A percentile compares a stretch with the other conserved stretches of the same genome.
Evolutionary conservation across 257 asterid species (phyloP).

Genomic region (Capsicum pubescens): DNA sequence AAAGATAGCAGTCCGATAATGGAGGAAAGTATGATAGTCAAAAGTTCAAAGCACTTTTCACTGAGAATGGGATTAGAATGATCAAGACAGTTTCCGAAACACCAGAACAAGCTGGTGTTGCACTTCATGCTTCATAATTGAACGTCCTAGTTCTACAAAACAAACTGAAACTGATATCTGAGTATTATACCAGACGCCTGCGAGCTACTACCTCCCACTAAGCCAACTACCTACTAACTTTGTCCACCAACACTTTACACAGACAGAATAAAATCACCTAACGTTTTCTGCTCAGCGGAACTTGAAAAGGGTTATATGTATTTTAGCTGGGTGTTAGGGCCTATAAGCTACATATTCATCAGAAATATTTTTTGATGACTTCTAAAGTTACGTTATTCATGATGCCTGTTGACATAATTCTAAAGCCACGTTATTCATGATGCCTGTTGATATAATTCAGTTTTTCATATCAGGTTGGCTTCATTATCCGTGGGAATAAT

Average conservation of each 20-base stretch:
- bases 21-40: neutral
- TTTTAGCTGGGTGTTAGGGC: neutral
- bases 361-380: neutral
- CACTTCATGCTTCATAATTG: neutral
- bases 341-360: conserved; percentile 20
- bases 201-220: neutral
- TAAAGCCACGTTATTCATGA: too few species aligned
- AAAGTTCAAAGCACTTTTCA: neutral
- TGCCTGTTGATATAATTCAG: too few species aligned
- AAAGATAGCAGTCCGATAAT: neutral
- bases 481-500: too few species aligned
- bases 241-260: neutral
- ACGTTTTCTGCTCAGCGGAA: neutral
- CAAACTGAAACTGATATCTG: neutral
- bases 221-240: neutral
- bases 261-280: neutral
- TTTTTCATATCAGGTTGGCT: too few species aligned
- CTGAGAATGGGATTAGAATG: neutral
- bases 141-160: neutral
- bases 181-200: neutral
- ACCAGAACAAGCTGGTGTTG: neutral
- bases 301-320: neutral
- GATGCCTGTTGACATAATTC: too few species aligned
- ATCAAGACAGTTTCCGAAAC: neutral
- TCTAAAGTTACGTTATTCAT: too few species aligned